Evolutionary conservation across 495 filamentous ascomycete species (phyloP), one percentile per base, ranked within the genome.

Genomic region (Penicillium argentinense): DNA sequence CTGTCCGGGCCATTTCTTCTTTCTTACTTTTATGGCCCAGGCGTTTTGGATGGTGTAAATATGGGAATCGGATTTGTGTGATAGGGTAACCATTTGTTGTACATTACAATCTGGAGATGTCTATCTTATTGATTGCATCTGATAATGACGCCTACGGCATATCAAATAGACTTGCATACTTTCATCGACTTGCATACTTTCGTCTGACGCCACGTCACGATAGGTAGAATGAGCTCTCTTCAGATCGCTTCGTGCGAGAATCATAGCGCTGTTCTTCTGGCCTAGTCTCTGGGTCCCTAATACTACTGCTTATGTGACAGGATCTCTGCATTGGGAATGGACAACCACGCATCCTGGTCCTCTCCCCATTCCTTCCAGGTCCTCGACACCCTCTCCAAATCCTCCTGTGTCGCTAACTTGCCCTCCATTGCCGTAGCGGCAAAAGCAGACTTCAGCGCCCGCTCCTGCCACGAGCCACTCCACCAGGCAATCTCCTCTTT

Each of bases 301-400:
- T n/a, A n/a, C 46, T 60, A 65, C 11, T 56, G 8, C 40, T 63
- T 68, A 22, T 54, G 56, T 53, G 69, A 78, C 22, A 79, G 44
- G 33, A 81, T 66, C 60, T 81, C 71, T 9, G 68, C 71, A 62
- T 68, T 60, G 4, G 74, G 54, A 24, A 78, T 52, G 12, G 58
- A 55, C 51, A 73, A 72, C 67, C 75, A 78, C 12, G 66, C 74
- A 59, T 78, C 74, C 47, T 72, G 66, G 29, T 64, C 43, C 52
- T 66, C 47, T 14, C 62, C 69, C 69, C 74, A 77, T 27, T 65
- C 55, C 47, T 55, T 54, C 74, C 72, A 80, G 4, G 56, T 60
- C 32, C 62, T 43, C 11, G 66, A 61, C 42, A 75, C 67, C 23
- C 47, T 26, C 41, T 74, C 56, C 32, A 81, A 51, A n/a, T 79